Conservation (phyloP, 2,329 filamentous ascomycete species). For the Neobulgaria alba region DNA sequence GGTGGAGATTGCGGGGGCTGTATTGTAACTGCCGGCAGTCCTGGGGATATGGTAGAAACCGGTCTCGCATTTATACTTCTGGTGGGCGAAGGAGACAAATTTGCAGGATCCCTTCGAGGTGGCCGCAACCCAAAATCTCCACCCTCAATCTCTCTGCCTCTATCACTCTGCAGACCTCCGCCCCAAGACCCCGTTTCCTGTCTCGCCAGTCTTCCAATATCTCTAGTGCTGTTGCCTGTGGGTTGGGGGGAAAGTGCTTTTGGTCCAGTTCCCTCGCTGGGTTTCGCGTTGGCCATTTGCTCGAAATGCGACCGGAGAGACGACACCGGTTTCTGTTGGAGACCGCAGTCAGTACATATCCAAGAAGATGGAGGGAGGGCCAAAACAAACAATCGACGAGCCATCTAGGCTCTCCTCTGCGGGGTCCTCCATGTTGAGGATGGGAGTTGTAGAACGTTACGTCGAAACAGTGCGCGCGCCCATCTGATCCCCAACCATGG, state of each 20-base stretch:
- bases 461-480: conserved; percentile 11
- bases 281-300: conserved; percentile 52
- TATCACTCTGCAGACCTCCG: conserved; percentile 13
- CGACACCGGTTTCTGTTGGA: conserved; percentile 64
- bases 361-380: background rate
- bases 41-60: conserved; percentile 6
- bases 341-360: background rate
- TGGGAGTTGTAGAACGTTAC: conserved; percentile 11
- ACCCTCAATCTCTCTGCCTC: conserved; percentile 21
- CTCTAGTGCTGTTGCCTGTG: conserved; percentile 10
- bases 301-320: conserved; percentile 76
- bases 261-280: conserved; percentile 26
- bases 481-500: conserved; percentile 13
- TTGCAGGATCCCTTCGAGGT: conserved; percentile 16
- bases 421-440: conserved; percentile 34
- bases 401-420: conserved; percentile 58
- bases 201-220: conserved; percentile 10
- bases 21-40: conserved; percentile 53
- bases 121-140: conserved; percentile 18
- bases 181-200: conserved; percentile 14
- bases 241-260: conserved; percentile 24
- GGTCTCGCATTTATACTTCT: conserved; percentile 14
- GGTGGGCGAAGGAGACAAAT: conserved; percentile 24
- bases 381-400: conserved; percentile 59
- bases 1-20: conserved; percentile 64